Base-by-base conservation (phyloP, 257 asterid genomes). In the Craterostigma plantagineum region DNA sequence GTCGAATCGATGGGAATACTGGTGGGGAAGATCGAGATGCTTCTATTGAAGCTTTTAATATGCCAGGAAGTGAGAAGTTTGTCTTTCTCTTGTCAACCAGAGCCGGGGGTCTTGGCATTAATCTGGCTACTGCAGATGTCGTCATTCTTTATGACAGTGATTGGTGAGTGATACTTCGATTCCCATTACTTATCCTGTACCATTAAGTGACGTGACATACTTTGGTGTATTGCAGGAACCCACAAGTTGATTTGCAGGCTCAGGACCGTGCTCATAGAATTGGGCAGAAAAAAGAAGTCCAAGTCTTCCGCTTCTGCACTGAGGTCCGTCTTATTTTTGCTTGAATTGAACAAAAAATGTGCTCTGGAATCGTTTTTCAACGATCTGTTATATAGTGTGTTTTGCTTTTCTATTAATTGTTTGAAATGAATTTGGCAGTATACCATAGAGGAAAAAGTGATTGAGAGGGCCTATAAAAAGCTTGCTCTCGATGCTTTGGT, bases 401-500 rank as follows among this genome's bases (percentile, higher is more conserved):
- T 8, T 7, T n/a, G 14, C 16, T 57, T 81, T 81, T 65, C 51
- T 30, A 60, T 49, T 43, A 45, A 50, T 40, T 46, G 13, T 16
- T 23, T 36, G 4, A 54, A 46, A 53, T 64, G 59, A 43, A 14
- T 49, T 48, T 55, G 39, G 17, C 78, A 90, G 99, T 79, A 79
- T 61, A 77, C 99, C n/a, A 90, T 90, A 52, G 99, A 90, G 71
- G 99, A 90, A 56, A 90, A 90, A 52, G 99, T 90, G 62, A 90
- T 90, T 59, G 99, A 90, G 65, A 77, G 99, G 69, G 99, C 99
- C 55, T 90, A 90, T 49, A 90, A 90, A 61, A 90, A 90, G 78
- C 99, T 90, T 67, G 99, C 99, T 64, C 99, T 90, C 59, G 99
- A 90, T 73, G 99, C 99, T 34, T 66, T 90, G 70, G 99, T 90